Conservation (phyloP, 768 basidiomycete species). For the Psilocybe cubensis region DNA sequence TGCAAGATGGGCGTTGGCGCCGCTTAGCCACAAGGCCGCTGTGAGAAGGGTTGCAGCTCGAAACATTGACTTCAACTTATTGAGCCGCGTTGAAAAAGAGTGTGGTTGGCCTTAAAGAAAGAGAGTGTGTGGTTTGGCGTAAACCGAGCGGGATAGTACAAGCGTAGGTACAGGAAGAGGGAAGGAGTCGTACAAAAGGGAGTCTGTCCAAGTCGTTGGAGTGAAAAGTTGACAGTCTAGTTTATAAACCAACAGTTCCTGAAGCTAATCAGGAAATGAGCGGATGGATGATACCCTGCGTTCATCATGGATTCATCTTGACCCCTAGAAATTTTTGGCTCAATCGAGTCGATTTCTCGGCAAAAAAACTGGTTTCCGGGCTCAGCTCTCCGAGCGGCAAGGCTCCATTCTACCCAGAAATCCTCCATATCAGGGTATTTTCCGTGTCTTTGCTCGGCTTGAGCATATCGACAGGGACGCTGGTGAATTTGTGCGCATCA, state of each 20-base stretch:
- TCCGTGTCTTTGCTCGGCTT: background rate
- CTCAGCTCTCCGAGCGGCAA: background rate
- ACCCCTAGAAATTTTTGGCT: background rate
- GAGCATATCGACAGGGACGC: background rate
- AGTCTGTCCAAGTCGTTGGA: too few species aligned
- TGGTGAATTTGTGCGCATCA: background rate
- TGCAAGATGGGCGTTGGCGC: constrained; percentile 43
- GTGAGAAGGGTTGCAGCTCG: constrained; percentile 14
- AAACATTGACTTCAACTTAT: too few species aligned
- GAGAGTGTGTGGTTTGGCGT: too few species aligned
- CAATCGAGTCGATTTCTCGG: background rate
- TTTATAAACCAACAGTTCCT: constrained; percentile 13
- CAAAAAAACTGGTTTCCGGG: background rate
- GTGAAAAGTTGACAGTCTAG: constrained; percentile 2
- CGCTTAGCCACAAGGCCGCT: constrained; percentile 15
- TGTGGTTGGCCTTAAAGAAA: too few species aligned
- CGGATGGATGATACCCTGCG: constrained; percentile 5
- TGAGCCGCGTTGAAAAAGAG: too few species aligned
- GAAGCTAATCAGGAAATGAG: constrained; percentile 21
- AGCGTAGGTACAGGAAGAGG: constrained; percentile 12
- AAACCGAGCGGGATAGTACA: constrained; percentile 11
- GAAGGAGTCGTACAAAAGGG: constrained; percentile 7
- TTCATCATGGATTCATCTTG: background rate
- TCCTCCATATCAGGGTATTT: background rate
- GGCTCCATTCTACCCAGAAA: background rate